A percentile compares a stretch with the other conserved stretches of the same genome.
These are phyloP conservation scores for Starmerella cellae DNA, from an alignment of 805 yeast species.

Conservation along the genomic window DNA sequence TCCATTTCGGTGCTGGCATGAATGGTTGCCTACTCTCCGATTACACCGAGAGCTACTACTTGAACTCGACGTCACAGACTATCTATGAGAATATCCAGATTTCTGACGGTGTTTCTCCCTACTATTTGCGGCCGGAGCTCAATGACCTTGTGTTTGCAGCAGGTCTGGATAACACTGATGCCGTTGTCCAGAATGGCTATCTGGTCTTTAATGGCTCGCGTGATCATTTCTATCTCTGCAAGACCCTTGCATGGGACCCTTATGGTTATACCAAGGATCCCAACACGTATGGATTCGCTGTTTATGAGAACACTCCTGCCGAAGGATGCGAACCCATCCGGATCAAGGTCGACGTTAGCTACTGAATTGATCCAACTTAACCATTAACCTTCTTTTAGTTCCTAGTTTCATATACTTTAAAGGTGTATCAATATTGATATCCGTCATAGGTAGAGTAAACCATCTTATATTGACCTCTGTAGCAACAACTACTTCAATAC, in stretches of 20 bases:
- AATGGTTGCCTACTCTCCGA: constrained; percentile 9
- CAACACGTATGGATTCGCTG: constrained; percentile 5
- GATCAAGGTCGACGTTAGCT: constrained; percentile 4
- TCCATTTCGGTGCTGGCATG: constrained; percentile 17
- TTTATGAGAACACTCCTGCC: constrained; percentile 2
- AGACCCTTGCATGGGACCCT: constrained; percentile 9
- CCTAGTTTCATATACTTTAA: too few relatives aligned
- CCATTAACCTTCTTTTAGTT: too few relatives aligned
- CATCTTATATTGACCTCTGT: too few relatives aligned
- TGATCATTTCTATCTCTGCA: constrained; percentile 12
- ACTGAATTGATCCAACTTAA: too few relatives aligned
- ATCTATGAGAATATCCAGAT: neutral
- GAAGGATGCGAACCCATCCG: constrained; percentile 8
- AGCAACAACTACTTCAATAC: too few relatives aligned
- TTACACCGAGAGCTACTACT: neutral
- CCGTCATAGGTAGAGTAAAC: too few relatives aligned
- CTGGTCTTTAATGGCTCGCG: constrained; percentile 6
- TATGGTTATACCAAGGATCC: constrained; percentile 2
- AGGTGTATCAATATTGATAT: too few relatives aligned
- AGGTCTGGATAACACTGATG: neutral
- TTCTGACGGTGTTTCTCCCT: neutral
- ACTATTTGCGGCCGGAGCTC: neutral
- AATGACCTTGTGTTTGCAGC: neutral
- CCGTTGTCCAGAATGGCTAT: constrained; percentile 1
- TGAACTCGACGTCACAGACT: neutral